Evolutionary conservation across 768 basidiomycete genomes (phyloP).

Genomic region (Sutorius australiensis): DNA sequence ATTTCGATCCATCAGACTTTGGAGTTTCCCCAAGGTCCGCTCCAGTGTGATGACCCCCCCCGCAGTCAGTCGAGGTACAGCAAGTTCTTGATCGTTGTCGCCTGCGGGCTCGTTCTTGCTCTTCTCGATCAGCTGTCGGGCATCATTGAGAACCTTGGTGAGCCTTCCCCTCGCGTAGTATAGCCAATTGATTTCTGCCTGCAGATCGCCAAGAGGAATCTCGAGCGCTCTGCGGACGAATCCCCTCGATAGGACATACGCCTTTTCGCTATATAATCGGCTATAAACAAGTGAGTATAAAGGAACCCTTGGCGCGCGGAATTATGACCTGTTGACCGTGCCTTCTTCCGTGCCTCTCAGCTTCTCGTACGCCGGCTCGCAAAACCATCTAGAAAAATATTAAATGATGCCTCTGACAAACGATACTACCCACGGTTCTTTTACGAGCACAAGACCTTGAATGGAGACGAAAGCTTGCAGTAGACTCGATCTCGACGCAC

Average conservation of each 20-base stretch:
- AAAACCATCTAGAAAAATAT: constrained; percentile 62
- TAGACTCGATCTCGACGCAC: constrained; percentile 74
- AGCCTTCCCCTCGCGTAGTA: constrained; percentile 66
- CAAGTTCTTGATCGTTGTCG: constrained; percentile 38
- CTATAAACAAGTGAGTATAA: constrained; percentile 37
- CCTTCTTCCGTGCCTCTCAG: constrained; percentile 88
- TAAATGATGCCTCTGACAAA: constrained; percentile 2
- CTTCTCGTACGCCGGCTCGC: constrained; percentile 93
- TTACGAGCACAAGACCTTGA: constrained; percentile 88
- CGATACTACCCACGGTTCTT: constrained; percentile 69
- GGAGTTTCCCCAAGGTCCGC: constrained; percentile 68
- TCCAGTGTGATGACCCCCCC: constrained; percentile 78
- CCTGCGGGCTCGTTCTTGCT: constrained; percentile 43
- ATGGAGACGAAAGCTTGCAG: constrained; percentile 93
- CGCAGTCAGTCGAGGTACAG: constrained; percentile 72
- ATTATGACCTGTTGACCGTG: constrained; percentile 69
- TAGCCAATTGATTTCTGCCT: constrained; percentile 67
- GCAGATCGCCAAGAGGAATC: constrained; percentile 67
- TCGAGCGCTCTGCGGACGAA: constrained; percentile 90
- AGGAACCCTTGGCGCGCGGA: neutral
- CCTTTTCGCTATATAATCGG: constrained; percentile 90
- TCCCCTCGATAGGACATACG: constrained; percentile 83
- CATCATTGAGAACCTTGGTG: constrained; percentile 62
- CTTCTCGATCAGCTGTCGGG: constrained; percentile 62
- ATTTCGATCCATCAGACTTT: constrained; percentile 36